phyloP scores from a whole-genome alignment of 2,329 filamentous ascomycete species.

The Fusarium ramigenum region DNA sequence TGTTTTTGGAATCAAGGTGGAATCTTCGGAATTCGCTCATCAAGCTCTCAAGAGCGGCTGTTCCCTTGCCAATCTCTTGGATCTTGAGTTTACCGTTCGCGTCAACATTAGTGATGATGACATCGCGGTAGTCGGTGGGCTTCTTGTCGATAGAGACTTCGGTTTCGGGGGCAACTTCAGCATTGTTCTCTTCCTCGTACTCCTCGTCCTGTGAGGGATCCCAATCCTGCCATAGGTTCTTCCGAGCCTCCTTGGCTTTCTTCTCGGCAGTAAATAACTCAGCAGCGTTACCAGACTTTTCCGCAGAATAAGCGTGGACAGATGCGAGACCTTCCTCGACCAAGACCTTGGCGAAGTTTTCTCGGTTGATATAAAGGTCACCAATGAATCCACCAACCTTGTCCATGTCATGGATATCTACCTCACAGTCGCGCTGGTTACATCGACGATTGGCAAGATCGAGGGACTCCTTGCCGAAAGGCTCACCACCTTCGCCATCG shows the following conservation, averaged over 20 bases:
- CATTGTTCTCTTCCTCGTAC: conserved; percentile 61
- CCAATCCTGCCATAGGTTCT: conserved; percentile 93
- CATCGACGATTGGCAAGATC: conserved; percentile 89
- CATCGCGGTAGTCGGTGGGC: conserved; percentile 86
- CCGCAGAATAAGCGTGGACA: conserved; percentile 93
- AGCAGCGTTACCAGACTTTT: conserved; percentile 88
- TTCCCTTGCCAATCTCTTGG: conserved; percentile 88
- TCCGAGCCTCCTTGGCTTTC: conserved; percentile 86
- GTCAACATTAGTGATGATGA: conserved; percentile 91
- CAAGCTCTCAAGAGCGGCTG: conserved; percentile 82
- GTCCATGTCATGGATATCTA: conserved; percentile 94
- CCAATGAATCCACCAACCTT: conserved; percentile 98
- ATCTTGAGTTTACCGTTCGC: conserved; percentile 85
- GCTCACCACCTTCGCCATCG: conserved; percentile 82
- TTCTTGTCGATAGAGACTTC: conserved; percentile 71
- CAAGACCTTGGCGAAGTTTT: conserved; percentile 93
- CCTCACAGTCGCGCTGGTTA: conserved; percentile 94
- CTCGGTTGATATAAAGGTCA: conserved; percentile 89
- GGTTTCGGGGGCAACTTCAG: conserved; percentile 59
- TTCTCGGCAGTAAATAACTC: conserved; percentile 90
- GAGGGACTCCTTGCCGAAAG: conserved; percentile 93
- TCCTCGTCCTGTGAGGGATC: conserved; percentile 86
- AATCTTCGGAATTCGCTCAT: conserved; percentile 94
- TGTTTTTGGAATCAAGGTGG: conserved; percentile 86
- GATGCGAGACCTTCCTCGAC: conserved; percentile 93